Evolutionary conservation across 192 early-diverging fungal genomes (phyloP).

Genomic region (Bifiguratus adelaidae): DNA sequence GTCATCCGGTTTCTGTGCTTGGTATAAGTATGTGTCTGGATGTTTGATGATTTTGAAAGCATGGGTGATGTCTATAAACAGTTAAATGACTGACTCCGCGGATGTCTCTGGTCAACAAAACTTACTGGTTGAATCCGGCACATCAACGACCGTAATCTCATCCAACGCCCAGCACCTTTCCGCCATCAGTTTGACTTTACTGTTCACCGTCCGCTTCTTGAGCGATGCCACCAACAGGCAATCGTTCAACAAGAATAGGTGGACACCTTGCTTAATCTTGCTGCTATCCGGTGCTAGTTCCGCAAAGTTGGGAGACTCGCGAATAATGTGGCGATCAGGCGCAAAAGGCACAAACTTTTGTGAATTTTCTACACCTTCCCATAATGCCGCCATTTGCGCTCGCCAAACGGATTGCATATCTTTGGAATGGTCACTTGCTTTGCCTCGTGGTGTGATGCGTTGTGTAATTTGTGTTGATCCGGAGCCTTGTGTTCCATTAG

Average conservation of each 20-base stretch:
- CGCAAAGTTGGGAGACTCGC: constrained; percentile 56
- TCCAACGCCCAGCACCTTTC: constrained; percentile 69
- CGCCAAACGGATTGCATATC: constrained; percentile 41
- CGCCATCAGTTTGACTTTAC: constrained; percentile 57
- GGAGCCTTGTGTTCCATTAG: too few relatives aligned
- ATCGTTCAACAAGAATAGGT: constrained; percentile 79
- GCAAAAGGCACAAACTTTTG: constrained; percentile 61
- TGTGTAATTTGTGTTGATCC: constrained; percentile 5
- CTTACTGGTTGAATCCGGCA: constrained; percentile 66
- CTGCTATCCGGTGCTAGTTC: constrained; percentile 73
- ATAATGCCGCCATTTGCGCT: constrained; percentile 41
- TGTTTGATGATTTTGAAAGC: constrained; percentile 80
- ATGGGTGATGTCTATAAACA: constrained; percentile 49
- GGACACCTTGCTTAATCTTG: constrained; percentile 65
- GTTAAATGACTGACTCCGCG: background rate
- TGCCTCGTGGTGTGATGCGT: constrained; percentile 8
- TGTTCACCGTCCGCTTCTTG: constrained; percentile 54
- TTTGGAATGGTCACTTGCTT: constrained; percentile 17
- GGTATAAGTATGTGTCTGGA: constrained; percentile 69
- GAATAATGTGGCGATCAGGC: constrained; percentile 58
- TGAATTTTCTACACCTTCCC: constrained; percentile 48
- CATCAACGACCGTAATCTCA: constrained; percentile 78
- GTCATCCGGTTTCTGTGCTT: constrained; percentile 54
- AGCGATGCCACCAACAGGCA: constrained; percentile 68
- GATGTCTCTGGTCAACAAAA: background rate